These are phyloP conservation scores for Paramecium sexaurelia DNA, from an alignment of 73 alveolate genomes.

Conservation along the genomic window DNA sequence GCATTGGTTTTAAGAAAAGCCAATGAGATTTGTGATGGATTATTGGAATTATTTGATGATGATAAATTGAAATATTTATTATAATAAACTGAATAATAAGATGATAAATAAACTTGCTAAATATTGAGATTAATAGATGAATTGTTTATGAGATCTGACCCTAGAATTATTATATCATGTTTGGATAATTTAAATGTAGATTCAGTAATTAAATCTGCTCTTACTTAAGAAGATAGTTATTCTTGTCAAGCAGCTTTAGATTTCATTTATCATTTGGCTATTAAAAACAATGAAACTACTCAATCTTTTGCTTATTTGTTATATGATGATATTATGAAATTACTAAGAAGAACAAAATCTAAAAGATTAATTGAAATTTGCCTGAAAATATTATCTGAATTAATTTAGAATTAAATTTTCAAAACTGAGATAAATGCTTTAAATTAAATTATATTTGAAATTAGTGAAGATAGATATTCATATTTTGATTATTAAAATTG, in stretches of 20 bases:
- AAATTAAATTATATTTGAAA: not conserved
- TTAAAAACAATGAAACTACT: not conserved
- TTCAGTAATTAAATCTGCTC: not conserved
- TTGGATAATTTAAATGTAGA: not conserved
- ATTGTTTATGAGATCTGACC: not conserved
- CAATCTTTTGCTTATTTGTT: not conserved
- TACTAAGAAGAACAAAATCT: not conserved
- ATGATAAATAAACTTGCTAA: not conserved
- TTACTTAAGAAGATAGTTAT: not conserved
- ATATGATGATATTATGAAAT: not conserved
- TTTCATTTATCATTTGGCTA: not conserved
- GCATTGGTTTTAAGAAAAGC: not conserved
- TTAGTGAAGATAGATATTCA: not conserved
- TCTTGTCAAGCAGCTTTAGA: not conserved
- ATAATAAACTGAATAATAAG: not conserved
- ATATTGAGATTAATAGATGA: not conserved
- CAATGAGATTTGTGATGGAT: not conserved
- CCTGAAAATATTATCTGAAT: not conserved
- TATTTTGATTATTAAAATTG: conserved; percentile 15
- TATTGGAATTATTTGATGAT: not conserved
- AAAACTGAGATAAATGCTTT: not conserved
- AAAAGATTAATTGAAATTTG: not conserved
- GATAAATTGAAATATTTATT: not conserved
- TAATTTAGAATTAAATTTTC: not conserved
- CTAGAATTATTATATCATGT: not conserved